Conservation (phyloP, 1,284 basidiomycete species). For the Sanghuangporus baumii region DNA sequence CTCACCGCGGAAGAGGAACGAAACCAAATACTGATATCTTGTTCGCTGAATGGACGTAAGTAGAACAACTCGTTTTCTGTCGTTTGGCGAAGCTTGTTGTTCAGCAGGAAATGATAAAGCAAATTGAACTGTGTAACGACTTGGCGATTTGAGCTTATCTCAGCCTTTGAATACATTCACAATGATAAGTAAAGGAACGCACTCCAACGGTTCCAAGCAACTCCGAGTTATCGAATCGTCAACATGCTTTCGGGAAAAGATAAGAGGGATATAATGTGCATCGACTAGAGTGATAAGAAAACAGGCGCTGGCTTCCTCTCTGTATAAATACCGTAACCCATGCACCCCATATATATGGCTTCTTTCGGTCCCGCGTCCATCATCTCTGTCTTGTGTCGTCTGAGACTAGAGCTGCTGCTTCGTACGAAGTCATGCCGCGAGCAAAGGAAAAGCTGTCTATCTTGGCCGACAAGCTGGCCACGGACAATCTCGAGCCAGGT, state of each 20-base stretch:
- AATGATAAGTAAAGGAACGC: neutral
- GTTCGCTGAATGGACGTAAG: no score
- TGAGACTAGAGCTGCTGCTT: neutral
- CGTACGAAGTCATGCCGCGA: neutral
- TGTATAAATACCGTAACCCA: neutral
- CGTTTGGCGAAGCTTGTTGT: no score
- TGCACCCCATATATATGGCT: neutral
- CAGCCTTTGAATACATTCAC: neutral
- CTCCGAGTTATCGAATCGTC: neutral
- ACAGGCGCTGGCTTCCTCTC: neutral
- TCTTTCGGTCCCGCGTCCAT: neutral
- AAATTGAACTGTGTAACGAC: neutral
- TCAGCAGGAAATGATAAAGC: no score
- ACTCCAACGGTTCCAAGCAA: neutral
- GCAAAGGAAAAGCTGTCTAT: neutral
- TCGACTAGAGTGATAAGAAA: neutral
- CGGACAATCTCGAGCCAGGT: constrained; percentile 12
- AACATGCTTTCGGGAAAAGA: neutral
- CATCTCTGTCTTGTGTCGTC: neutral
- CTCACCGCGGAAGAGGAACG: no score
- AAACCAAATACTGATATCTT: no score
- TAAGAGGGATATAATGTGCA: neutral
- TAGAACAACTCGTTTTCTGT: no score
- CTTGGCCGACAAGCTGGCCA: constrained; percentile 2
- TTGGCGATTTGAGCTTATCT: neutral